Evolutionary conservation across 78 protist species (phyloP), one percentile per base, ranked within the genome.

Genomic region (Dictyostelium intermedium): DNA sequence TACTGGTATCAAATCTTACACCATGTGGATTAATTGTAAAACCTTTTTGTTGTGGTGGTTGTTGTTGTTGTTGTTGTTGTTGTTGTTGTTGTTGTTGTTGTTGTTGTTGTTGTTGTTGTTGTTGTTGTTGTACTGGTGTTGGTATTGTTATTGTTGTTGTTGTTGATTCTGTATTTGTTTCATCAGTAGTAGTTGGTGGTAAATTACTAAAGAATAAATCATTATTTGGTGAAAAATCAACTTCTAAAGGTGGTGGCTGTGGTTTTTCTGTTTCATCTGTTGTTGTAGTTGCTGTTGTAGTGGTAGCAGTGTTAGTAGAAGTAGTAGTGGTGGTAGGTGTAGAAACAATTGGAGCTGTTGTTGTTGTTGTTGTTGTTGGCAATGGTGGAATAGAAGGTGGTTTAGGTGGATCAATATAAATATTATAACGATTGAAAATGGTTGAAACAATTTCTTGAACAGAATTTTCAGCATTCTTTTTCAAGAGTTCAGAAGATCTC

Each of bases 191-290:
- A 8, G 77, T 32, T 3, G 34, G 1, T 78, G 92, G 92, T 50
- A 89, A 30, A 47, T 89, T 89, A 70, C 93, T 89, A 69, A 89
- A 89, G 45, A 89, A 89, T 8, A 89, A 34, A 34, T 89, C 93
- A 66, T 78, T 80, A 32, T 89, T 89, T 56, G 93, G 93, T 79
- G 93, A 89, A 34, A 89, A 89, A 83, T 83, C 91, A 41, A 53
- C 37, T 30, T 18, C 61, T 30, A 47, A 20, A n/a, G 69, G 41
- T 56, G 35, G 41, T 56, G 73, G 23, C 14, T 47, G 85, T 3
- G 41, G 2, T 50, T 50, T 63, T 25, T 60, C 70, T 30, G 76
- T n/a, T 66, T 70, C 77, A 70, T 30, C 77, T n/a, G 76, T 37
- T 18, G 43, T 37, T 3, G 82, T 6, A 27, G 6, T 61, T 2